These are phyloP conservation scores for Dictyophora rubrovolvata DNA, from an alignment of 768 basidiomycete species.

Conservation along the genomic window DNA sequence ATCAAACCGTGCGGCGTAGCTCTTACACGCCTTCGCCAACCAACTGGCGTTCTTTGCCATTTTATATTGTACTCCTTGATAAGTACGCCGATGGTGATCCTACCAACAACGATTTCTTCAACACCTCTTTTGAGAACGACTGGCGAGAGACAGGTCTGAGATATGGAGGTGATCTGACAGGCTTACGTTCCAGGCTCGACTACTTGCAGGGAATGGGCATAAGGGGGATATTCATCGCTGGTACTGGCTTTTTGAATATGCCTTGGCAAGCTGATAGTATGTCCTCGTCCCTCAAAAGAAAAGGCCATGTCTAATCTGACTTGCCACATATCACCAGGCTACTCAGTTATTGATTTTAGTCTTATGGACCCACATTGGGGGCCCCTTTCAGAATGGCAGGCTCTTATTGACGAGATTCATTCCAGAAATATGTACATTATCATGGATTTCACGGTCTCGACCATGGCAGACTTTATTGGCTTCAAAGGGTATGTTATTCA, in stretches of 20 bases:
- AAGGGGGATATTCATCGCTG: conserved; percentile 78
- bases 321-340: conserved; percentile 63
- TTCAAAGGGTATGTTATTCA: conserved; percentile 60
- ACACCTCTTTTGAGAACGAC: conserved; percentile 71
- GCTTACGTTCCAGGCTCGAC: conserved; percentile 64
- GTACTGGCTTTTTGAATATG: conserved; percentile 91
- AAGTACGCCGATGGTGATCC: conserved; percentile 94
- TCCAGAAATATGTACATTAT: conserved; percentile 83
- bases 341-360: conserved; percentile 86
- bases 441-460: conserved; percentile 90
- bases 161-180: conserved; percentile 81
- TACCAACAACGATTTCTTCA: conserved; percentile 83
- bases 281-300: conserved; percentile 23
- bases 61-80: conserved; percentile 78
- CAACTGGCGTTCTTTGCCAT: conserved; percentile 79
- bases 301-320: conserved; percentile 1
- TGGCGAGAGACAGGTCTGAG: conserved; percentile 83
- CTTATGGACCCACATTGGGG: conserved; percentile 93
- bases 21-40: conserved; percentile 69
- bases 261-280: conserved; percentile 93
- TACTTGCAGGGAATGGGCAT: conserved; percentile 89
- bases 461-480: conserved; percentile 80
- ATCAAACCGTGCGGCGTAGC: conserved; percentile 48
- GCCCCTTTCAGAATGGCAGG: conserved; percentile 67
- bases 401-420: conserved; percentile 68